Evolutionary conservation across 202 grass and related monocot genomes (phyloP), one percentile per base, ranked within the genome.

Genomic region (Saccharum hybrid): DNA sequence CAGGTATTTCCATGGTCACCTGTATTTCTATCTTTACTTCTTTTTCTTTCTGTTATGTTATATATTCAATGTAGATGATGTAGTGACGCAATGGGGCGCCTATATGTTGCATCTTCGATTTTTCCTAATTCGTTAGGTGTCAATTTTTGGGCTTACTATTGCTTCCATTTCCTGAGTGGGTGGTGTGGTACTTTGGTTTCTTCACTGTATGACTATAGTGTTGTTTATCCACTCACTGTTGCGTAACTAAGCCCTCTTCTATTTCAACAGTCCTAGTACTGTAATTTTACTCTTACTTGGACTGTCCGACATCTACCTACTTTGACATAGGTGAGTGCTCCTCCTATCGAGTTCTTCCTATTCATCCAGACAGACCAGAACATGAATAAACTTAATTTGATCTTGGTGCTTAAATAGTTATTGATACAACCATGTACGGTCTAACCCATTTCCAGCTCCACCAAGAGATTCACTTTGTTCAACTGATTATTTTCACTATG

Each of bases 251-350:
- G 14, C 31, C n/a, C 42, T 72, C 45, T 74, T 72, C 43, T 48
- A 82, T 75, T 81, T 61, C 71, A 56, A 36, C 63, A 84, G 46
- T 21, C 10, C 63, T 54, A 5, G 4, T 38, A 52, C 10, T 49
- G 51, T 40, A 13, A 30, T 51, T 42, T 14, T 79, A 23, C 26
- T 51, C 48, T 51, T 21, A 7, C 66, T 78, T 87, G 33, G 10
- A 23, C 56, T 46, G 54, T 61, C 76, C 75, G 36, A 45, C 64
- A 42, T 75, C 51, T 46, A 71, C 86, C 22, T 69, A 31, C 26
- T 46, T 15, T 48, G 13, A 15, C 28, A 28, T 49, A 49, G 23
- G 16, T 23, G 12, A 63, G 41, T 75, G 16, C 39, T 61, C 34
- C 38, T 61, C 31, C 63, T 54, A 74, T 74, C 13, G 61, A 31